Percentiles rank a stretch among this genome's conserved stretches.
These are phyloP conservation scores for Citrus medica DNA, from an alignment of 345 rosid genomes.

Conservation along the genomic window DNA sequence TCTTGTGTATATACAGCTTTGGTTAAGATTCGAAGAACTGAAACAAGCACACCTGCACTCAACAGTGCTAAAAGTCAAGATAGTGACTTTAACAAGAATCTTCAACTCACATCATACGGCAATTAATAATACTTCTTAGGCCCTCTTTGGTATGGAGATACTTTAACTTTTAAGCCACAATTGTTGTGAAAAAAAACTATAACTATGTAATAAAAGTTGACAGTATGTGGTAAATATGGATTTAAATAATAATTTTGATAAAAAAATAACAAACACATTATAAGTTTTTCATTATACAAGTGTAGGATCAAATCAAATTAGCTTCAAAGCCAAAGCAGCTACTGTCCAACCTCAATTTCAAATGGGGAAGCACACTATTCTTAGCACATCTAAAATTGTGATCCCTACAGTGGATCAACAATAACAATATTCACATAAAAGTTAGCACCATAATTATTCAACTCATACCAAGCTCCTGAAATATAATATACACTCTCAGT, in stretches of 20 bases:
- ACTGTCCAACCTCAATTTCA: too few relatives aligned
- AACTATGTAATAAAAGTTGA: too few relatives aligned
- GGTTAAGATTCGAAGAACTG: conserved; percentile 69
- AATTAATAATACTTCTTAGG: neutral
- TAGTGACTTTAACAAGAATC: neutral
- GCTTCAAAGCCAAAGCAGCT: too few relatives aligned
- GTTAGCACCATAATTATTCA: neutral
- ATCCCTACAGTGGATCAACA: neutral
- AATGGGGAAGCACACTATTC: neutral
- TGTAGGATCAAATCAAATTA: too few relatives aligned
- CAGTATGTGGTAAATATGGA: too few relatives aligned
- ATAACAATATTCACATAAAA: neutral
- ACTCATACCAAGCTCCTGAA: neutral
- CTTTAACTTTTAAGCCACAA: too few relatives aligned
- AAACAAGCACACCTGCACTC: conserved; percentile 85
- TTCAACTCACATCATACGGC: neutral
- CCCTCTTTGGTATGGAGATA: too few relatives aligned
- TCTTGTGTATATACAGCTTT: conserved; percentile 80
- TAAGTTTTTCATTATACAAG: too few relatives aligned
- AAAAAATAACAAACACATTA: too few relatives aligned
- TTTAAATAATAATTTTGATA: too few relatives aligned
- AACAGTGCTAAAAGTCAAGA: conserved; percentile 5
- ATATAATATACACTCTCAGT: neutral
- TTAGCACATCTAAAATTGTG: neutral
- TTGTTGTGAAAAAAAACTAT: too few relatives aligned